Evolutionary conservation across 164 flowering plant species (phyloP).

Genomic region (Cinnamomum chago): DNA sequence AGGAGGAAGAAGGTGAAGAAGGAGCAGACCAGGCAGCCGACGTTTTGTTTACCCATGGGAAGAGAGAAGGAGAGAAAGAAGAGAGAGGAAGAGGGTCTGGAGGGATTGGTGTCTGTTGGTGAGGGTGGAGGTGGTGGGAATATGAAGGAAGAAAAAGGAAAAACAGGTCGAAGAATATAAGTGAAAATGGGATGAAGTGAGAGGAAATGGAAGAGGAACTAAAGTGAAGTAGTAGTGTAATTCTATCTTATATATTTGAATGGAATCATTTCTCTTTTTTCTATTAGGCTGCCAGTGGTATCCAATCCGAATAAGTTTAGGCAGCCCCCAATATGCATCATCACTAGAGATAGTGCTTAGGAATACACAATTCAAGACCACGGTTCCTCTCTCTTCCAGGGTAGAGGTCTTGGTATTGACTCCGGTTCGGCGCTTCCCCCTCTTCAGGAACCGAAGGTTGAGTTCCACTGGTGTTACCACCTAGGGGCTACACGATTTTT

Average conservation of each 20-base stretch:
- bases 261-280: neutral
- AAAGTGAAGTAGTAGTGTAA: neutral
- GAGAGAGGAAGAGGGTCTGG: neutral
- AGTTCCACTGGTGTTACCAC: too few relatives aligned
- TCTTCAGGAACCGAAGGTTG: too few relatives aligned
- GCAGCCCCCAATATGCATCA: too few relatives aligned
- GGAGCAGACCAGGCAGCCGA: constrained; percentile 4
- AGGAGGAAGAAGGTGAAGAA: constrained; percentile 39
- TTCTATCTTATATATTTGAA: too few relatives aligned
- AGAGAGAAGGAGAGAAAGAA: neutral
- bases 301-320: too few relatives aligned
- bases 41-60: neutral
- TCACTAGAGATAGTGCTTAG: too few relatives aligned
- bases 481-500: too few relatives aligned
- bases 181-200: neutral
- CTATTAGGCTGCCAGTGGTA: too few relatives aligned
- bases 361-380: too few relatives aligned
- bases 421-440: too few relatives aligned
- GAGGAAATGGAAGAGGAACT: neutral
- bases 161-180: neutral
- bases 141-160: neutral
- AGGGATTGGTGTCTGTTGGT: neutral
- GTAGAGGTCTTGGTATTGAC: too few relatives aligned
- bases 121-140: neutral
- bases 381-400: too few relatives aligned